These are phyloP conservation scores for Chytriomyces confervae DNA, from an alignment of 192 early-diverging fungal species.

Conservation along the genomic window DNA sequence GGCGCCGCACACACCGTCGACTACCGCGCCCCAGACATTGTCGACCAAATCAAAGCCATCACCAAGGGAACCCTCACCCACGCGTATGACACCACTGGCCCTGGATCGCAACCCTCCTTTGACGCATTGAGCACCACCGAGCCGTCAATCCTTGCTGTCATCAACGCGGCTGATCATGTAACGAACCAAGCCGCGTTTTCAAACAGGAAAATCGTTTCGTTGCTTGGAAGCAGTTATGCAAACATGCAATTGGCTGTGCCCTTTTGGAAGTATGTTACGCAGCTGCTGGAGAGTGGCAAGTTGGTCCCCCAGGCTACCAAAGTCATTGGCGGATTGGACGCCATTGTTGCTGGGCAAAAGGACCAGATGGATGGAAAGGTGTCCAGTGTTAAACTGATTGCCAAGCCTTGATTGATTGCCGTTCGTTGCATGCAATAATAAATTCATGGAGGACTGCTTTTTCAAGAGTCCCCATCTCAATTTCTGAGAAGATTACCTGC, in stretches of 20 bases:
- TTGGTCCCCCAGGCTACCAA: not conserved
- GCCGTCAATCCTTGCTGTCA: slow-evolving; percentile 4
- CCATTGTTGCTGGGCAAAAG: slow-evolving; percentile 24
- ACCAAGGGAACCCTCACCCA: not conserved
- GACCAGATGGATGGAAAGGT: slow-evolving; percentile 27
- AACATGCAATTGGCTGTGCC: not conserved
- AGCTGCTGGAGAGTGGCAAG: slow-evolving; percentile 1
- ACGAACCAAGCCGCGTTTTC: not conserved
- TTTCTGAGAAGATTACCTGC: too few relatives aligned
- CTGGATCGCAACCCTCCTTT: not conserved
- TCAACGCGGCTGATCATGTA: not conserved
- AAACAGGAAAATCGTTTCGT: not conserved
- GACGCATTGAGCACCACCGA: not conserved
- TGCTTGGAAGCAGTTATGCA: not conserved
- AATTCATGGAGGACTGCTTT: not conserved
- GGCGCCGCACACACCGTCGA: slow-evolving; percentile 29
- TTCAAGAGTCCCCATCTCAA: not conserved
- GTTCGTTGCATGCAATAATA: not conserved
- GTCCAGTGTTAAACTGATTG: slow-evolving; percentile 19
- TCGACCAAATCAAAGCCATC: slow-evolving; percentile 14
- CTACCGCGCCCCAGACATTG: slow-evolving; percentile 30
- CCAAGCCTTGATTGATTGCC: slow-evolving; percentile 9
- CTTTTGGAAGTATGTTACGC: not conserved
- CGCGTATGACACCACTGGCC: slow-evolving; percentile 15
- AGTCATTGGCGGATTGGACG: slow-evolving; percentile 28